These are phyloP conservation scores for Meyerozyma carpophila DNA, from an alignment of 1,139 yeast species.

Conservation along the genomic window DNA sequence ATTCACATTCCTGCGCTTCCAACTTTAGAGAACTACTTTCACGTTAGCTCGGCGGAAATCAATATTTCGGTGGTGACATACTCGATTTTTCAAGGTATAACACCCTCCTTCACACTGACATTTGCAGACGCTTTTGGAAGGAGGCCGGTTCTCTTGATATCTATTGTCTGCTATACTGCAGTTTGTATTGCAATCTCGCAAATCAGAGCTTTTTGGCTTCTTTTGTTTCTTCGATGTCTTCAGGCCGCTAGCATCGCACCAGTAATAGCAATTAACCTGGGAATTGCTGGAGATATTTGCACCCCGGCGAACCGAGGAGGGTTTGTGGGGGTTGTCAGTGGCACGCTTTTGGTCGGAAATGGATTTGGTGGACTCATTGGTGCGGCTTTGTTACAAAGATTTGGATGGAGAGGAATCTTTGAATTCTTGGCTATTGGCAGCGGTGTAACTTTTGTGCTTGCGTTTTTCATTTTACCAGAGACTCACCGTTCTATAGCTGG, in stretches of 20 bases:
- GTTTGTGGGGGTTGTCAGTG: constrained; percentile 33
- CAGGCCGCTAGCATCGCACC: constrained; percentile 42
- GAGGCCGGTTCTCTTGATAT: constrained; percentile 54
- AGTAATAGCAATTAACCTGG: constrained; percentile 33
- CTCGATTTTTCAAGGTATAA: constrained; percentile 31
- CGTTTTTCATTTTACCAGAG: constrained; percentile 27
- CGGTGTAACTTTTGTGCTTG: constrained; percentile 23
- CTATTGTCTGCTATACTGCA: constrained; percentile 49
- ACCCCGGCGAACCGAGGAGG: constrained; percentile 32
- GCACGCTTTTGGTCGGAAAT: constrained; percentile 32
- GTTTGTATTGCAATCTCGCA: constrained; percentile 60
- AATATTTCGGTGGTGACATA: constrained; percentile 35
- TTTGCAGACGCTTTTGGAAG: constrained; percentile 69
- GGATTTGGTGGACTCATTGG: constrained; percentile 39
- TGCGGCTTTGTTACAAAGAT: constrained; percentile 26
- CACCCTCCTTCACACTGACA: constrained; percentile 58
- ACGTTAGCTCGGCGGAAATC: constrained; percentile 18
- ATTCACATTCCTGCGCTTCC: constrained; percentile 41
- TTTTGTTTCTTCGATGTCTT: constrained; percentile 30
- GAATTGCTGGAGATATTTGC: constrained; percentile 39
- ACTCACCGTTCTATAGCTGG: constrained; percentile 34
- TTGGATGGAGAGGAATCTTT: constrained; percentile 36
- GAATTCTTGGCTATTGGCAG: constrained; percentile 33
- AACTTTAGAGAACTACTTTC: constrained; percentile 22
- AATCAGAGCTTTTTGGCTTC: constrained; percentile 36